Conservation (phyloP, 2,329 filamentous ascomycete genomes). For the Penicillium decumbens region DNA sequence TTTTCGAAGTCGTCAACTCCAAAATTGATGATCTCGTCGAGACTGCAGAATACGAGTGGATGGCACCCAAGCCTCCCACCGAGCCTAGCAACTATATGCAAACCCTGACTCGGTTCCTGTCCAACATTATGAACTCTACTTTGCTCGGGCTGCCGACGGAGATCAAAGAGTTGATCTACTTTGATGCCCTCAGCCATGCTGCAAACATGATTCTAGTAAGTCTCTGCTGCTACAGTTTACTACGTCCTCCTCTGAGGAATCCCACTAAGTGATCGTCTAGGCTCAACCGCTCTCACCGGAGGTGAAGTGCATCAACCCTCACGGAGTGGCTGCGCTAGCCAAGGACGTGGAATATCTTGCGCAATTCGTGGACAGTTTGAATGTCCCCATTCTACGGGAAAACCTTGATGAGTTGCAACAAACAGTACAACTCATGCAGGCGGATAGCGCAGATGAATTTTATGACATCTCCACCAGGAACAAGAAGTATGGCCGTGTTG, state of each 20-base stretch:
- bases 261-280: slow-evolving; percentile 37
- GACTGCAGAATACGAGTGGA: slow-evolving; percentile 95
- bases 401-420: slow-evolving; percentile 91
- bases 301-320: slow-evolving; percentile 80
- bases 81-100: slow-evolving; percentile 93
- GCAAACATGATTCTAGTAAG: slow-evolving; percentile 74
- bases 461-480: slow-evolving; percentile 87
- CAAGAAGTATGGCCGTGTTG: slow-evolving; percentile 89
- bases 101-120: slow-evolving; percentile 84
- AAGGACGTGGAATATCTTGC: slow-evolving; percentile 80
- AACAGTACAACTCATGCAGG: slow-evolving; percentile 79
- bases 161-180: slow-evolving; percentile 97
- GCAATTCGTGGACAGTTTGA: slow-evolving; percentile 79
- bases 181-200: slow-evolving; percentile 88
- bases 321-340: slow-evolving; percentile 74
- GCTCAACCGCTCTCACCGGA: slow-evolving; percentile 70
- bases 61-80: slow-evolving; percentile 55
- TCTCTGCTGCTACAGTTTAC: slow-evolving; percentile 13
- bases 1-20: slow-evolving; percentile 96
- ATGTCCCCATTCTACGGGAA: slow-evolving; percentile 80
- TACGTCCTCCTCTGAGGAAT: not conserved
- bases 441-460: slow-evolving; percentile 91
- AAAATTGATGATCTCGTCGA: slow-evolving; percentile 98
- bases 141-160: slow-evolving; percentile 87
- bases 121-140: slow-evolving; percentile 94